Percentiles rank a stretch among this genome's conserved stretches.
Conservation (phyloP, 148 eudicot species). For the Chenopodium album region DNA sequence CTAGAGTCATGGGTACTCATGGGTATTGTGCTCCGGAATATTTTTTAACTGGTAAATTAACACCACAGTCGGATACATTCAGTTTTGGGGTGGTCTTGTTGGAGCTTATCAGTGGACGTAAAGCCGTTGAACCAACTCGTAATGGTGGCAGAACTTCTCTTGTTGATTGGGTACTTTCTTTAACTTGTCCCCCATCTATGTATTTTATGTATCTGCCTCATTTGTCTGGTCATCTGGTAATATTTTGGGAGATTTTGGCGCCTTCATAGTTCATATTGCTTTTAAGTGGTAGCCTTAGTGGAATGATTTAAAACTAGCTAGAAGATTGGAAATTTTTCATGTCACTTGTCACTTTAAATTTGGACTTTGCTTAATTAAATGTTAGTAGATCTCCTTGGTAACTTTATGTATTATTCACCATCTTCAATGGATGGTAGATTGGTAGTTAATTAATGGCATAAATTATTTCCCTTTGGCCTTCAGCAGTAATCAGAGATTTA, state of each 20-base stretch:
- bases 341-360: background rate
- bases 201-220: background rate
- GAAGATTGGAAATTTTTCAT: background rate
- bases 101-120: conserved; percentile 63
- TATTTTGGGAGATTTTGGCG: background rate
- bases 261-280: background rate
- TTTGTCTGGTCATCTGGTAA: background rate
- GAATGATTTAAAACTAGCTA: background rate
- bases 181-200: background rate
- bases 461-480: background rate
- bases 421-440: background rate
- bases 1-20: conserved; percentile 74
- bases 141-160: conserved; percentile 26
- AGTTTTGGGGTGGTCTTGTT: conserved; percentile 74
- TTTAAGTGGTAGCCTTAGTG: background rate
- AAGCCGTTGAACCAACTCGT: conserved; percentile 35
- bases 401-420: background rate
- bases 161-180: conserved; percentile 34
- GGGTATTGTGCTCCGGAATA: conserved; percentile 91
- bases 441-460: background rate
- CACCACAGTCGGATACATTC: conserved; percentile 56
- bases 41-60: conserved; percentile 53
- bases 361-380: too few species aligned
- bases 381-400: background rate
- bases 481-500: background rate